phyloP scores from a whole-genome alignment of 768 basidiomycete species.

The Lentinula lateritia region DNA sequence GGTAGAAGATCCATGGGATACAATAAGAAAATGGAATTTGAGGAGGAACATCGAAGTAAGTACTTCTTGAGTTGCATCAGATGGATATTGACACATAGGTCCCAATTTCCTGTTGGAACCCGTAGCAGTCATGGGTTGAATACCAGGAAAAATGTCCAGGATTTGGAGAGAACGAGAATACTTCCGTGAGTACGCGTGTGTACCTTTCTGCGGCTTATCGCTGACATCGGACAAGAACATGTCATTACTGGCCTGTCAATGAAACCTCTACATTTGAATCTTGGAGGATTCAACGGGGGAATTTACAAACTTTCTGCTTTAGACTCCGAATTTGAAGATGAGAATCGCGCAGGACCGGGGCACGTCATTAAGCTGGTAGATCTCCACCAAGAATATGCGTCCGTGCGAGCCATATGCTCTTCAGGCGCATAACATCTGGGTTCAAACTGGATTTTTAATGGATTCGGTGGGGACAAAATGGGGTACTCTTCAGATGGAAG shows the following conservation, averaged over 20 bases:
- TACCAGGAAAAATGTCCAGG: not conserved
- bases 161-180: not conserved
- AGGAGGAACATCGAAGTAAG: not conserved
- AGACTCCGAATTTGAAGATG: not conserved
- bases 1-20: not conserved
- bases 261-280: not conserved
- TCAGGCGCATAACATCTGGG: not conserved
- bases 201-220: not conserved
- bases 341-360: not conserved
- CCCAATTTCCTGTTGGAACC: not conserved
- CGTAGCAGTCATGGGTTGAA: not conserved
- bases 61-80: not conserved
- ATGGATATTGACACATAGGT: not conserved
- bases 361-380: not conserved
- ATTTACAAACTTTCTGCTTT: not conserved
- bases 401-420: not conserved
- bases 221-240: not conserved
- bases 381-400: not conserved
- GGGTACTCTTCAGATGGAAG: not conserved
- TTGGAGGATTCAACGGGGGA: not conserved
- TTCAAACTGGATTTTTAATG: not conserved
- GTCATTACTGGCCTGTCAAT: not conserved
- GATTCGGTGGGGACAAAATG: not conserved
- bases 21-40: not conserved
- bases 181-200: not conserved